Base-by-base conservation (phyloP, 495 filamentous ascomycete genomes). In the Aspergillus nidulans region DNA sequence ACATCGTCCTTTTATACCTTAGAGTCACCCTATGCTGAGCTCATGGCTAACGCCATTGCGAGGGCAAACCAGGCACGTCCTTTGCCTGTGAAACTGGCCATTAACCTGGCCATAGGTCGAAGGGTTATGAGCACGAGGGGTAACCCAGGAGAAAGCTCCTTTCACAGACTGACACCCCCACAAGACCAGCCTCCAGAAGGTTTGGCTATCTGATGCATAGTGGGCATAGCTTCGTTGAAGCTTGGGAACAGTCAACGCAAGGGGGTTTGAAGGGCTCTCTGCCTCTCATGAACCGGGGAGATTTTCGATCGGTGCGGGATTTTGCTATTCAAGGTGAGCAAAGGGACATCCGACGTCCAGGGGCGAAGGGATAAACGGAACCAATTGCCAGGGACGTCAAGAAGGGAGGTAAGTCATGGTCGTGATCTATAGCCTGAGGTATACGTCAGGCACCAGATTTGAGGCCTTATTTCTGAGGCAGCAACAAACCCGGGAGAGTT, bases 381-480 rank as follows among this genome's bases (percentile, higher is more conserved):
- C 34, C 10, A 43, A 43, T n/a, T n/a, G n/a, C n/a, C n/a, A n/a
- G n/a, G 4, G 42, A 45, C 23, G 42, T 45, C 23, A 45, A 26
- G 42, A 26, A 45, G 23, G 42, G 19, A 24, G 51, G 12, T 8
- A 19, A 18, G n/a, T n/a, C n/a, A 34, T 34, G 40, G 20, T n/a
- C n/a, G 39, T 24, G 20, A 53, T 26, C n/a, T n/a, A n/a, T n/a
- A n/a, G n/a, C n/a, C 24, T 30, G 1, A 39, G 36, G 19, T 56
- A 18, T 63, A 63, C 61, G 60, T 68, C 19, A 66, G 61, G 61
- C 63, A 25, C 2, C 30, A 54, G 25, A 21, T 10, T 52, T 52
- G 15, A 32, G 25, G 18, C 19, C 20, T 50, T 50, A 24, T 21
- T 57, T 53, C 54, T 63, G 25, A 63, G 53, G 55, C 61, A 45